Evolutionary conservation across 805 yeast genomes (phyloP), one percentile per base, ranked within the genome.

Genomic region (Candida sanyiensis): DNA sequence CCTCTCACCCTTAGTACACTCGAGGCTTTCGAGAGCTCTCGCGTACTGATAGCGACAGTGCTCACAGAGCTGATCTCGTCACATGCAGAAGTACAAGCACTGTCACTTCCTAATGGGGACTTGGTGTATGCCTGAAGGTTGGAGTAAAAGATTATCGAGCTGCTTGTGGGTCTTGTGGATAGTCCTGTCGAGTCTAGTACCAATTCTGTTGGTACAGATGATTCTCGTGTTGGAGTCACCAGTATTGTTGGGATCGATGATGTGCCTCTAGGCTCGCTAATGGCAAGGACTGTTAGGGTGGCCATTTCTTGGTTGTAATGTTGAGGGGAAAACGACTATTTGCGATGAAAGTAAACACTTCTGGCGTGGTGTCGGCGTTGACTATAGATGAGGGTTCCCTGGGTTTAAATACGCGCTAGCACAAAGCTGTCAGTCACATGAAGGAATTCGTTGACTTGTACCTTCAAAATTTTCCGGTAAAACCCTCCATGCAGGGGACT

Each of bases 91-190:
- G 47, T 33, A 33, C n/a, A n/a, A n/a, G n/a, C n/a, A n/a, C n/a
- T n/a, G n/a, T n/a, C n/a, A n/a, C n/a, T n/a, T n/a, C n/a, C n/a
- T n/a, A n/a, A n/a, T n/a, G n/a, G n/a, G n/a, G n/a, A n/a, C n/a
- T 50, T 54, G n/a, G 54, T 50, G 11, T 50, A 35, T 17, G 25
- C 39, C 13, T 44, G 40, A 11, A 50, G 38, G 25, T 47, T 37
- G 3, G 56, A 43, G 39, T 50, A 51, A 44, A 51, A 51, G 19
- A 20, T 29, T 15, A 29, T 46, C 40, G 3, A 48, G n/a, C n/a
- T 26, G 26, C 20, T 20, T 21, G 26, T 23, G 26, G 15, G 16
- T 5, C 26, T 21, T 22, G 18, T 13, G 17, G 29, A 22, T 23
- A 18, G 6, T 15, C 28, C 15, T n/a, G 26, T 7, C 6, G 16